Evolutionary conservation across 176 grass and related monocot genomes (phyloP).

Genomic region (Pharus latifolius): DNA sequence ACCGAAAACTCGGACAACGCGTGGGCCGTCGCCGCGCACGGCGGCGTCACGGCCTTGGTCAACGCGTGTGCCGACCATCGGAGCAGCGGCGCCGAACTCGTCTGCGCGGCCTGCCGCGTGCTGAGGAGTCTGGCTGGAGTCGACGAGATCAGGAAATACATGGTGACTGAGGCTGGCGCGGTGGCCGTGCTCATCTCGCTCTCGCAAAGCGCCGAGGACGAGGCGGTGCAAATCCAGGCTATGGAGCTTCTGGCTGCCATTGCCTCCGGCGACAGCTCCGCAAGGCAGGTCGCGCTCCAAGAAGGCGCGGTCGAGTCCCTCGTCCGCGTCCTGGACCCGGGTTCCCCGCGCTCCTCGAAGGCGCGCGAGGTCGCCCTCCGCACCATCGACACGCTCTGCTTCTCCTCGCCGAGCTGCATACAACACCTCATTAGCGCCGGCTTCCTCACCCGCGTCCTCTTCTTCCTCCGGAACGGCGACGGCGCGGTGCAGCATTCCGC

Average conservation of each 20-base stretch:
- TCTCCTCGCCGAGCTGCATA: constrained; percentile 18
- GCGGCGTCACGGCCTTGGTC: constrained; percentile 61
- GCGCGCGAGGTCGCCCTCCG: constrained; percentile 53
- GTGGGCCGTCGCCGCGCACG: constrained; percentile 85
- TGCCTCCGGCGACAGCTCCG: constrained; percentile 20
- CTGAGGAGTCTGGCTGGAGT: constrained; percentile 62
- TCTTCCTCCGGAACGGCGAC: constrained; percentile 46
- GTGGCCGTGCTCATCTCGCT: constrained; percentile 47
- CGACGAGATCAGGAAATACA: constrained; percentile 77
- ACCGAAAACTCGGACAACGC: constrained; percentile 87
- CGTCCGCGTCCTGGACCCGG: constrained; percentile 35
- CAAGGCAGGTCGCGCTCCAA: constrained; percentile 2
- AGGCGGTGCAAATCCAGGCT: constrained; percentile 45
- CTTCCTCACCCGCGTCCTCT: constrained; percentile 53
- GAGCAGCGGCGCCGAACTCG: constrained; percentile 24
- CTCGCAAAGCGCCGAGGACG: constrained; percentile 23
- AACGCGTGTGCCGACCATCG: constrained; percentile 34
- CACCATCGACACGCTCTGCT: constrained; percentile 51
- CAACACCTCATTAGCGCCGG: constrained; percentile 40
- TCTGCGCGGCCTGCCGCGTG: constrained; percentile 45
- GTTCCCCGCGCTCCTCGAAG: constrained; percentile 41
- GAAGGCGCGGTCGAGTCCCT: constrained; percentile 43
- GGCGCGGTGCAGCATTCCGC: constrained; percentile 44
- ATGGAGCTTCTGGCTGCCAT: constrained; percentile 57
- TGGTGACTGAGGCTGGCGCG: constrained; percentile 50